Evolutionary conservation across 225 moss, liverwort and hornwort species (phyloP), one percentile per base, ranked within the genome.

Genomic region (Physcomitrellopsis africana): DNA sequence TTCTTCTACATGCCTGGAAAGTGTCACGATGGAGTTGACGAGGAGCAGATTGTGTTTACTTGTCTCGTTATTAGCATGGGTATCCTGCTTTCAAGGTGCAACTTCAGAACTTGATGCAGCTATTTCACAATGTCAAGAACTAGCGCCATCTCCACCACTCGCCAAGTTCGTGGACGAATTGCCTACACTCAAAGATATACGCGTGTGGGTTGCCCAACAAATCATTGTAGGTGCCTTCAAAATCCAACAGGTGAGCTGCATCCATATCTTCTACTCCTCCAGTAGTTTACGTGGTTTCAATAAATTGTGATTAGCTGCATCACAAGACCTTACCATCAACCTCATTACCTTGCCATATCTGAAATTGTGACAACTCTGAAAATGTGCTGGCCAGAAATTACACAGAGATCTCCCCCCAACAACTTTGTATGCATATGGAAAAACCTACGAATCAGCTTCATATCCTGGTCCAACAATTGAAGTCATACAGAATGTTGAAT

Each of bases 351-450:
- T 18, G 17, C 24, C 24, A 45, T 12, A 15, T 60, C 53, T 69
- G 22, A 54, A 55, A 20, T 9, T 55, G 54, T 54, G 37, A 54
- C 7, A 37, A 4, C 32, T 37, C 0, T 37, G 32, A 37, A 37
- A 37, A 29, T 68, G 51, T 27, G 29, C 52, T 74, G 51, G 15
- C 10, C 70, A 76, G 76, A 63, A 81, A 65, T 47, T 81, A 5
- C 78, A 79, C 37, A 54, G 78, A 51, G 72, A 78, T 44, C 72
- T 78, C 14, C 57, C 72, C 2, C 78, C 78, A 45, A 78, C 78
- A 22, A 48, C 78, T 3, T 56, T 78, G 12, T 78, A 78, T 20
- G 72, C 72, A 55, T 72, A 65, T 22, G 72, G 78, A n/a, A 29
- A 16, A 32, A 32, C 10, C 44, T 20, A 59, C 3, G 22, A 65